Evolutionary conservation across 805 yeast species (phyloP).

Genomic region (Lachancea fermentati): DNA sequence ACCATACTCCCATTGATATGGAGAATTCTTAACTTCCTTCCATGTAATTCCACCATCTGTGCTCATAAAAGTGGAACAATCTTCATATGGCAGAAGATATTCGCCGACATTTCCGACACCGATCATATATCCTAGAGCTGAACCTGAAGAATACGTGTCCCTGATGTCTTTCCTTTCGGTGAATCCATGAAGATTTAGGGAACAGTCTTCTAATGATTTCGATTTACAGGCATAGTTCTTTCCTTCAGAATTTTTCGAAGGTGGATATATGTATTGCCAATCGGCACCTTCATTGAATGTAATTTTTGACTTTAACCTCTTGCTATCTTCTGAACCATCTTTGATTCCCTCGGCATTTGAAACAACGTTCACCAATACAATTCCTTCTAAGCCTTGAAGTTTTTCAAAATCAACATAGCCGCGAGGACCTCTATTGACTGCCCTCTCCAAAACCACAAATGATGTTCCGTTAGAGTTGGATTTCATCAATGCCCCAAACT

Average conservation of each 20-base stretch:
- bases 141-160: constrained; percentile 80
- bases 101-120: constrained; percentile 94
- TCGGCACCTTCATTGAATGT: constrained; percentile 89
- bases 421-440: constrained; percentile 64
- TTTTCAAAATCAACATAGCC: constrained; percentile 91
- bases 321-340: constrained; percentile 37
- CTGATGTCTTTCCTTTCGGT: constrained; percentile 81
- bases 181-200: constrained; percentile 82
- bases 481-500: constrained; percentile 76
- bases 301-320: constrained; percentile 63
- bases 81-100: constrained; percentile 40
- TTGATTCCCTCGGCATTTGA: constrained; percentile 39
- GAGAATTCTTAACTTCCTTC: constrained; percentile 71
- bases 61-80: constrained; percentile 68
- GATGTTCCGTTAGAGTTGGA: constrained; percentile 90
- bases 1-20: constrained; percentile 91
- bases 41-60: constrained; percentile 90
- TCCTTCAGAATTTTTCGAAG: constrained; percentile 56
- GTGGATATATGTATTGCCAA: constrained; percentile 73
- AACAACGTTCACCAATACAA: constrained; percentile 68
- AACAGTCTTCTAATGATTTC: constrained; percentile 52
- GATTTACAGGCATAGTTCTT: constrained; percentile 49
- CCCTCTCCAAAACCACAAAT: constrained; percentile 59
- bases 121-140: constrained; percentile 83
- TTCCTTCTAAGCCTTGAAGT: constrained; percentile 79